Conservation (phyloP, 1,139 yeast species). For the Suzukiozyma palmioleophila region DNA sequence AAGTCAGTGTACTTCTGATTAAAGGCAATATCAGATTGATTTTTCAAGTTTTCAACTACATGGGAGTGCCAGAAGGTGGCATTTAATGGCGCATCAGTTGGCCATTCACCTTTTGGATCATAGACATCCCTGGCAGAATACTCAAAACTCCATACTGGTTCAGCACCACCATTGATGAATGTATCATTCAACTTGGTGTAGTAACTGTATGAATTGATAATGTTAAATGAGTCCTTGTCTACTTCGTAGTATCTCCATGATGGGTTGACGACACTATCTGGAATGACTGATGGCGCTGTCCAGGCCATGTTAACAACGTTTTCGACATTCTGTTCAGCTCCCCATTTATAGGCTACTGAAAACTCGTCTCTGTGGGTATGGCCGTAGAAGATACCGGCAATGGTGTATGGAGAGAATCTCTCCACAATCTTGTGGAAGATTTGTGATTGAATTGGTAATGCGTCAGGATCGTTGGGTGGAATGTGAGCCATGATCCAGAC, state of each 20-base stretch:
- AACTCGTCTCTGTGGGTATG: slow-evolving; percentile 23
- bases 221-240: slow-evolving; percentile 24
- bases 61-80: slow-evolving; percentile 25
- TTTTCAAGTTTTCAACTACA: slow-evolving; percentile 12
- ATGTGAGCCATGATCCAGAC: slow-evolving; percentile 32
- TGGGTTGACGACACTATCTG: slow-evolving; percentile 26
- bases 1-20: slow-evolving; percentile 12
- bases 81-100: slow-evolving; percentile 20
- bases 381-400: slow-evolving; percentile 31
- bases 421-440: slow-evolving; percentile 23
- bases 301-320: slow-evolving; percentile 25
- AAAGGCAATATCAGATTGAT: slow-evolving; percentile 11
- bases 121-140: slow-evolving; percentile 26
- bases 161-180: slow-evolving; percentile 24
- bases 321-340: slow-evolving; percentile 15
- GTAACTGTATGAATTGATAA: slow-evolving; percentile 27
- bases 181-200: slow-evolving; percentile 25
- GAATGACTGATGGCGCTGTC: slow-evolving; percentile 28
- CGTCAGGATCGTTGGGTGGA: slow-evolving; percentile 17
- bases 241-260: slow-evolving; percentile 31
- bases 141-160: slow-evolving; percentile 27
- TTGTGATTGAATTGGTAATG: slow-evolving; percentile 24
- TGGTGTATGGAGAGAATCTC: slow-evolving; percentile 29
- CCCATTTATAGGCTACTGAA: slow-evolving; percentile 18
- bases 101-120: slow-evolving; percentile 26